Conservation (phyloP, 225 moss, liverwort and hornwort genomes). For the Physcomitrium patens region DNA sequence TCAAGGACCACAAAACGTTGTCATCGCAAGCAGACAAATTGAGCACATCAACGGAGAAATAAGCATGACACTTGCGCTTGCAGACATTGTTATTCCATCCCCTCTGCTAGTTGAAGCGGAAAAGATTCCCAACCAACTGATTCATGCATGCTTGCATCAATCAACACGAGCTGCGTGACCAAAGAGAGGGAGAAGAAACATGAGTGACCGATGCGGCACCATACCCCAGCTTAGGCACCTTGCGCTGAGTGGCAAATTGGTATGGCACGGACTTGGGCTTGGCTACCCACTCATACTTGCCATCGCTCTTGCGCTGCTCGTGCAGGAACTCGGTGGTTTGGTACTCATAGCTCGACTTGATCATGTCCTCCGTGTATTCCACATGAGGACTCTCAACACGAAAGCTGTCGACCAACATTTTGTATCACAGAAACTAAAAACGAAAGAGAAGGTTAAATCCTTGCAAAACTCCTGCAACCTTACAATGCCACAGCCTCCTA, state of each 20-base stretch:
- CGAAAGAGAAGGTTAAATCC: neutral
- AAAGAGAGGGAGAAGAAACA: neutral
- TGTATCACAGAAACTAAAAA: neutral
- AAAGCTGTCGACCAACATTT: slow-evolving; percentile 95
- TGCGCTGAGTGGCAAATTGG: slow-evolving; percentile 74
- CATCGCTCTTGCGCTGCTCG: slow-evolving; percentile 53
- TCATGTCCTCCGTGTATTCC: slow-evolving; percentile 74
- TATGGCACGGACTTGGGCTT: slow-evolving; percentile 75
- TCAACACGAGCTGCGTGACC: neutral
- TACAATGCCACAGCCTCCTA: no score
- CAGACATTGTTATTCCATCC: no score
- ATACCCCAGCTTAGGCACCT: slow-evolving; percentile 94
- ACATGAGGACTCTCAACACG: slow-evolving; percentile 88
- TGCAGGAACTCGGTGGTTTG: slow-evolving; percentile 80
- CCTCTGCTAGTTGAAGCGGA: no score
- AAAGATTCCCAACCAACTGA: no score
- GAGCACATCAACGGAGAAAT: no score
- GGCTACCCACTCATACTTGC: slow-evolving; percentile 84
- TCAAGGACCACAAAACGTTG: no score
- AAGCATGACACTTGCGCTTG: no score
- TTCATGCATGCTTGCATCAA: no score
- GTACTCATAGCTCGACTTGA: slow-evolving; percentile 80
- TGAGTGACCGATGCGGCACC: neutral
- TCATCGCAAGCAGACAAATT: no score
- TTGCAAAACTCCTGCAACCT: neutral